phyloP scores from a whole-genome alignment of 2,329 filamentous ascomycete genomes.

The Bipolaris cookei region DNA sequence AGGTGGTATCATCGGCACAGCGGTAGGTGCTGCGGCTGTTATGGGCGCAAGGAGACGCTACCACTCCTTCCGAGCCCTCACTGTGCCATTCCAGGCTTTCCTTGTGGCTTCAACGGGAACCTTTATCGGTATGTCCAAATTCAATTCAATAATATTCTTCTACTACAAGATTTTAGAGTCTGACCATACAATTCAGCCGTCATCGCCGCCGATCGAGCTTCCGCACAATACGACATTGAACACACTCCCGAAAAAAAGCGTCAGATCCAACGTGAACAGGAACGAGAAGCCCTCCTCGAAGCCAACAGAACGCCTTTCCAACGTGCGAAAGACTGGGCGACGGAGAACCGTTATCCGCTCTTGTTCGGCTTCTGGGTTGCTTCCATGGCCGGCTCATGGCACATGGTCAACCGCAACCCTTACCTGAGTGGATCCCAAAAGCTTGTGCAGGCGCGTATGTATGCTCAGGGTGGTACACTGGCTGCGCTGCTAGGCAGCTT shows the following conservation, averaged over 20 bases:
- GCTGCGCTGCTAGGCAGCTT: constrained; percentile 83
- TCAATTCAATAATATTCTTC: not conserved
- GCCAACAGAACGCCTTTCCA: constrained; percentile 63
- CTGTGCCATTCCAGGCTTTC: constrained; percentile 89
- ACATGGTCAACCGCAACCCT: constrained; percentile 76
- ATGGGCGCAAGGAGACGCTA: constrained; percentile 73
- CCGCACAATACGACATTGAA: constrained; percentile 71
- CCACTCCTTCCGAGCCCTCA: constrained; percentile 78
- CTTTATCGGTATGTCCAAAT: constrained; percentile 67
- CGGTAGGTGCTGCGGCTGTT: constrained; percentile 71
- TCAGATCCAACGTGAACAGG: constrained; percentile 37
- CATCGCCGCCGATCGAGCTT: constrained; percentile 78
- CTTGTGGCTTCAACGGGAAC: constrained; percentile 82
- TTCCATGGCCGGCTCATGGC: constrained; percentile 76
- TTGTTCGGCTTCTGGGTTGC: constrained; percentile 83
- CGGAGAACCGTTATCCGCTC: constrained; percentile 83
- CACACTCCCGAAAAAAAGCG: constrained; percentile 64
- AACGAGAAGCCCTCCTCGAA: constrained; percentile 52
- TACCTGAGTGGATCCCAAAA: constrained; percentile 80
- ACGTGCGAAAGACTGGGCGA: constrained; percentile 73
- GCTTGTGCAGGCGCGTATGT: constrained; percentile 91
- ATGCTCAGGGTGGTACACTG: constrained; percentile 87
- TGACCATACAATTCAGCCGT: constrained; percentile 61
- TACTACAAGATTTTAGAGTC: not conserved
- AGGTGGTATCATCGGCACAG: constrained; percentile 73